phyloP scores from a whole-genome alignment of 2,329 filamentous ascomycete genomes.

The Anthostomella pinea region DNA sequence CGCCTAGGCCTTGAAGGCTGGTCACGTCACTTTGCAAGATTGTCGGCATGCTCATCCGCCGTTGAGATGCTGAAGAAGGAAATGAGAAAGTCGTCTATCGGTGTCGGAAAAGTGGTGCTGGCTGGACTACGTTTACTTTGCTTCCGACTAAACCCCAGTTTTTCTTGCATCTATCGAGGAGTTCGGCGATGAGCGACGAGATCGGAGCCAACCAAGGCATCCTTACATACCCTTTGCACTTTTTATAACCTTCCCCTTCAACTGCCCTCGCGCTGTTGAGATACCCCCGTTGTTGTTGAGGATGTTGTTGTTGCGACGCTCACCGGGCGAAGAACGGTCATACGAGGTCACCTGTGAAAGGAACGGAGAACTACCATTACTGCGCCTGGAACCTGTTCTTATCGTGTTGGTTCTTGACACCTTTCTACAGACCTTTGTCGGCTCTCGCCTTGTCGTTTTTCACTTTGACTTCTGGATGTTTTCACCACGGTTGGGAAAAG shows the following conservation, averaged over 20 bases:
- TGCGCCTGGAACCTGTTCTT: slow-evolving; percentile 10
- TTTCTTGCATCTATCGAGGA: slow-evolving; percentile 9
- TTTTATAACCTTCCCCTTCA: slow-evolving; percentile 10
- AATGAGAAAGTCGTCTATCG: slow-evolving; percentile 5
- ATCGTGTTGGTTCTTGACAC: slow-evolving; percentile 6
- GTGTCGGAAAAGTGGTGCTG: slow-evolving; percentile 13
- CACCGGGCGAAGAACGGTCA: slow-evolving; percentile 21
- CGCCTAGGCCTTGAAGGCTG: slow-evolving; percentile 7
- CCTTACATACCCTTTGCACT: slow-evolving; percentile 10
- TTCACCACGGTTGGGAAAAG: background rate
- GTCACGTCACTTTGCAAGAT: slow-evolving; percentile 5
- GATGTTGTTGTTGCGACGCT: slow-evolving; percentile 24
- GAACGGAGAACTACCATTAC: slow-evolving; percentile 8
- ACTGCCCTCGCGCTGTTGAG: slow-evolving; percentile 20
- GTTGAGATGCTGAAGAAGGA: slow-evolving; percentile 2
- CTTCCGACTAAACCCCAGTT: slow-evolving; percentile 11
- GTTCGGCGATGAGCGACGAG: slow-evolving; percentile 7
- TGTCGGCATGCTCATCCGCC: slow-evolving; percentile 2
- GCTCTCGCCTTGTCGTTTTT: background rate
- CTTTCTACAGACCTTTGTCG: background rate
- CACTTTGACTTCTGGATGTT: slow-evolving; percentile 1
- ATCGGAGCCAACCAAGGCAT: slow-evolving; percentile 12
- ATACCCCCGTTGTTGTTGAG: too few relatives aligned
- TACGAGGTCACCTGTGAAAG: slow-evolving; percentile 15
- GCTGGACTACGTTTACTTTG: slow-evolving; percentile 13